These are phyloP conservation scores for Saturnispora saitoi DNA, from an alignment of 805 yeast species.

Conservation along the genomic window DNA sequence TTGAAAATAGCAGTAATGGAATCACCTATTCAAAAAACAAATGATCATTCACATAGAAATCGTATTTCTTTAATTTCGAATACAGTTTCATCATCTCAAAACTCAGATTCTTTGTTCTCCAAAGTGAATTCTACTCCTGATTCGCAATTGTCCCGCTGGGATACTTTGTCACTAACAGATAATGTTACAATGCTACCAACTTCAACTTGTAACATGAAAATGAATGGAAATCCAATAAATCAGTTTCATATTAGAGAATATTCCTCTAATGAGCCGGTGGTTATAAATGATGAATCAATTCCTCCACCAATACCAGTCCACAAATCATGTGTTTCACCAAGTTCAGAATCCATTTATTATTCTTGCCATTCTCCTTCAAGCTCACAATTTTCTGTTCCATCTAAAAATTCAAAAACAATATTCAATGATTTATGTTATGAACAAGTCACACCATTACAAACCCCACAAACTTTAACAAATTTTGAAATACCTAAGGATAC, in stretches of 20 bases:
- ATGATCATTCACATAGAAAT: background rate
- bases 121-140: background rate
- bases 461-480: background rate
- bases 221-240: slow-evolving; percentile 21
- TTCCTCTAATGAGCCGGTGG: slow-evolving; percentile 2
- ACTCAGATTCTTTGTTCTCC: slow-evolving; percentile 5
- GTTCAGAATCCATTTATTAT: background rate
- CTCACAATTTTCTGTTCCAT: slow-evolving; percentile 1
- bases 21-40: background rate
- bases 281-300: slow-evolving; percentile 5
- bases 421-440: background rate
- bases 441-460: background rate
- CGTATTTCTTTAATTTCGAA: background rate
- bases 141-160: background rate
- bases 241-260: slow-evolving; percentile 21
- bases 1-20: background rate
- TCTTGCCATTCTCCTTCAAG: slow-evolving; percentile 1
- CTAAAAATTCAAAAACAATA: background rate
- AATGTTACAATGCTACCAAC: background rate
- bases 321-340: background rate
- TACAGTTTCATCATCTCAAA: background rate
- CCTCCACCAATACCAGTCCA: slow-evolving; percentile 9
- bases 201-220: background rate
- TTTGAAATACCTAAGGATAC: background rate
- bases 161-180: background rate